Base-by-base conservation (phyloP, 139 green algal genomes). In the Chlorella sp. region DNA sequence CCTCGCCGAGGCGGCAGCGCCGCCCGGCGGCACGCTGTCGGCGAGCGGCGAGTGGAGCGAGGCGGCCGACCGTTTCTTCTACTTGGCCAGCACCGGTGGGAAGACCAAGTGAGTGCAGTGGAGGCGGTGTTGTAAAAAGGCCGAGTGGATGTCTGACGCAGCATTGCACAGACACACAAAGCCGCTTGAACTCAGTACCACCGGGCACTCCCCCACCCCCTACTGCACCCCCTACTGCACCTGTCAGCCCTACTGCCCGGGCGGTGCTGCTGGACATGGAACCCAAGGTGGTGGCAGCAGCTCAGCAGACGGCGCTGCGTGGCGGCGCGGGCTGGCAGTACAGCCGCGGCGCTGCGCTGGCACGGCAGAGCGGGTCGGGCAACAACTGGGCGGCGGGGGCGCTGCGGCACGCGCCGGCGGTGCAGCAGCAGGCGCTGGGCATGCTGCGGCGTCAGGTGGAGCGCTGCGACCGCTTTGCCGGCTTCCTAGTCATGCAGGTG, bases 331-430 rank as follows among this genome's bases (percentile, higher is more conserved):
- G 78, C 83, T 98, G 96, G 95, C 86, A 87, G 61, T 98, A 97
- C 81, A 79, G 90, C 34, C 21, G 83, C 19, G 39, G 7, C 40
- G 61, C 91, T 73, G 85, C 78, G 37, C 92, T 96, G 36, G 90
- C 83, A 26, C 89, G 93, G 84, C 93, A 97, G 88, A 96, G 94
- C 73, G 96, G 96, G 42, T 94, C 92, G 30, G 96, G 96, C 61
- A 98, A 98, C 92, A 98, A 98, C 92, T 98, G 96, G 96, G 96
- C 95, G 24, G 90, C 94, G 36, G 96, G 96, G 4, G 97, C 96
- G 89, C 83, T 95, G 78, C 84, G 89, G 19, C 95, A 96, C 84
- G 96, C 94, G 0, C 93, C 92, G 5, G 22, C 32, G 24, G 90
- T 96, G 78, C 66, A 81, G 14, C 83, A 92, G 0, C 69, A 76